Conservation (phyloP, 768 basidiomycete genomes). For the Rhizopogon sp. region DNA sequence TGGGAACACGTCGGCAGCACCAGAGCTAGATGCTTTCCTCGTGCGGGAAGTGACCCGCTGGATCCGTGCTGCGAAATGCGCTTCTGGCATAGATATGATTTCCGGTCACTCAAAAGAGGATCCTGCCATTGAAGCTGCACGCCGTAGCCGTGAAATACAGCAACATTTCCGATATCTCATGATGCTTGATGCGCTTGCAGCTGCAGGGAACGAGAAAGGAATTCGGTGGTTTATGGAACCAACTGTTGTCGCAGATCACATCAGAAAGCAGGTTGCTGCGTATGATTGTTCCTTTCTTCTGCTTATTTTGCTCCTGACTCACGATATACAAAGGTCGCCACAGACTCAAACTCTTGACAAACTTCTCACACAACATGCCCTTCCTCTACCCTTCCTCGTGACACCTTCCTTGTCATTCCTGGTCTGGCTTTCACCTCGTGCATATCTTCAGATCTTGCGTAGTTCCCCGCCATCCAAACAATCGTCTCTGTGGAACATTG, state of each 20-base stretch:
- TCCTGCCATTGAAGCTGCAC: constrained; percentile 44
- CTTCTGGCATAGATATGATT: constrained; percentile 13
- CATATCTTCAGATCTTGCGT: constrained; percentile 62
- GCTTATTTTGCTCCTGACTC: not conserved
- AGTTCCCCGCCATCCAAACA: constrained; percentile 17
- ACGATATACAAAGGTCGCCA: constrained; percentile 25
- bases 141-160: constrained; percentile 41
- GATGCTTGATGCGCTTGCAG: constrained; percentile 63
- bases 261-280: constrained; percentile 15
- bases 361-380: constrained; percentile 45
- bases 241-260: constrained; percentile 9
- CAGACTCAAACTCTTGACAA: constrained; percentile 58
- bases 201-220: constrained; percentile 50
- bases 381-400: constrained; percentile 70
- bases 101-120: constrained; percentile 40
- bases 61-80: constrained; percentile 38
- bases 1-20: constrained; percentile 38
- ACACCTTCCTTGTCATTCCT: constrained; percentile 71
- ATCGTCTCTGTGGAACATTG: constrained; percentile 29
- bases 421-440: constrained; percentile 60
- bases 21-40: constrained; percentile 57
- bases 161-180: constrained; percentile 65
- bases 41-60: constrained; percentile 51
- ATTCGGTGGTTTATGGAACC: constrained; percentile 70
- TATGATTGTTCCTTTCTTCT: not conserved